Conservation (phyloP, 2,329 filamentous ascomycete species). For the Colletotrichum sp. region DNA sequence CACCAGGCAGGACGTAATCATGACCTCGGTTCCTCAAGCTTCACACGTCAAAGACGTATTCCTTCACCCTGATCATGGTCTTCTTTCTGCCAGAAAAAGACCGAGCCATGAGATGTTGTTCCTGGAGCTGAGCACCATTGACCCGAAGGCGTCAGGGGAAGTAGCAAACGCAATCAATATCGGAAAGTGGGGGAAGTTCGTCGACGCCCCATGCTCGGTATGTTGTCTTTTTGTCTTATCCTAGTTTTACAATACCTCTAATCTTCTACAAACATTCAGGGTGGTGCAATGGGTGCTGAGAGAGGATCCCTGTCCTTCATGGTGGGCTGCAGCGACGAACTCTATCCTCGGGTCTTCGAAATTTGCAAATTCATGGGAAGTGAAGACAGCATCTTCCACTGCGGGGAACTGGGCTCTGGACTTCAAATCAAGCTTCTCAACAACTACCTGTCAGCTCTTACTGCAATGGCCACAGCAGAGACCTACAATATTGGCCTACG, state of each 20-base stretch:
- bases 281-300: not conserved
- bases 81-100: not conserved
- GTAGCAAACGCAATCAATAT: not conserved
- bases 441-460: not conserved
- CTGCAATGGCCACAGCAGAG: not conserved
- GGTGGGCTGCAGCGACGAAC: conserved; percentile 3
- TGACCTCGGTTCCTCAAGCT: not conserved
- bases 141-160: not conserved
- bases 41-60: not conserved
- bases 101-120: not conserved
- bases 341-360: not conserved
- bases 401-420: not conserved
- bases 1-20: not conserved
- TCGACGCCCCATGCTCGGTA: not conserved
- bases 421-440: not conserved
- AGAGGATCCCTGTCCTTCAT: conserved; percentile 21
- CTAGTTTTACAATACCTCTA: rapidly evolving
- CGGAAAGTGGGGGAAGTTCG: not conserved
- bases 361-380: not conserved
- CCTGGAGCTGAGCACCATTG: not conserved
- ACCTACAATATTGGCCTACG: not conserved
- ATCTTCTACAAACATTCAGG: not conserved
- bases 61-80: not conserved
- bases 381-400: conserved; percentile 2
- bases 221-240: not conserved